Base-by-base conservation (phyloP, 2,329 filamentous ascomycete genomes). In the Trichoderma endophyticum region DNA sequence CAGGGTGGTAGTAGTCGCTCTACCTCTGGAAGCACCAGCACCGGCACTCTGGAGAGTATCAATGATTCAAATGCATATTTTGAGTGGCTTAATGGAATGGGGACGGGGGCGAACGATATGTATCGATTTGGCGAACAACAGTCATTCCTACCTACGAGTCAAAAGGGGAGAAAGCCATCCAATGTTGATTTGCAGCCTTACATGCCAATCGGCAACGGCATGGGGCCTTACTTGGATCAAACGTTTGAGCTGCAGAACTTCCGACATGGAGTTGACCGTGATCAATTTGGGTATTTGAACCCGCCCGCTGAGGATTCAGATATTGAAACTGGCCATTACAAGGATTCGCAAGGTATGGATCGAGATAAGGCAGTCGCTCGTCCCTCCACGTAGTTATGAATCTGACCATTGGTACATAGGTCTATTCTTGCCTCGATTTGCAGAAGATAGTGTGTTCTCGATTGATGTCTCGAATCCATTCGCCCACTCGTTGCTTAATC, bases 401-500 rank as follows among this genome's bases (percentile, higher is more conserved):
- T 36, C 72, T 73, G 34, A 73, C 71, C 34, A 5, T 15, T 21
- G 26, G 3, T 3, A 12, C 21, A 2, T 32, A 77, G 76, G 65
- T 15, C 36, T 71, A 30, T 70, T 74, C 11, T 76, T 77, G 54
- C 75, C 76, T 14, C 60, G 56, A 8, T 21, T 54, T 43, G 11
- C 56, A 6, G 62, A 73, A 9, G 64, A 77, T 34, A 70, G 71
- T 24, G 51, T 72, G 24, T 65, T 65, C 4, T 74, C 79, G 2
- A 71, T 79, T 3, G 82, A 84, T 39, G 76, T 86, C 5, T 81
- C 83, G 6, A 80, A 80, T 6, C 81, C 83, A n/a, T 78, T 87
- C 66, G 84, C 84, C 0, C 81, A 84, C 70, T 86, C 85, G 0
- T 77, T 88, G 51, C 79, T 87, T 32, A 86, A 85, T 63, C 85